Base-by-base conservation (phyloP, 768 basidiomycete species). In the Xanthoconium stramineum region DNA sequence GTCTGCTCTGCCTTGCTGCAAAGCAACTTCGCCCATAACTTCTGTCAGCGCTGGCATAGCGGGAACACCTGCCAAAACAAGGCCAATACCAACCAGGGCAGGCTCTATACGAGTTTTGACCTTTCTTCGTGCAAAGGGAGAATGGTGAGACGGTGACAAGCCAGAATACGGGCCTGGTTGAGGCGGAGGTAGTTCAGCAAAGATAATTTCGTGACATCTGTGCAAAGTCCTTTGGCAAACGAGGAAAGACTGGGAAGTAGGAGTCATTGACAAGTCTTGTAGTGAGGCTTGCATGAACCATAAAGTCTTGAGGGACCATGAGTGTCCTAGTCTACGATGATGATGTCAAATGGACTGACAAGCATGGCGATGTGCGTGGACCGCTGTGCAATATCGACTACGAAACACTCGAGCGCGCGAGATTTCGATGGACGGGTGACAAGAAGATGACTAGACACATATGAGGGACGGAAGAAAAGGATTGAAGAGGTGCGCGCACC, bases 251-350 rank as follows among this genome's bases (percentile, higher is more conserved):
- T 75, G 81, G 3, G 92, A 86, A 47, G 84, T 81, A 14, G 78
- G 44, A 72, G 64, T 42, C 11, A 62, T 56, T 46, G 57, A 81
- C 9, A 98, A 78, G 71, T 99, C 97, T 55, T 83, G 84, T 19
- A 99, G 78, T 29, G 90, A 85, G 15, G 96, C 92, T 82, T 98
- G 97, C 89, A 98, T 95, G 74, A 95, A 97, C 94, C 96, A 98
- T 44, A 99, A 75, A 0, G 97, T 98, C 94, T 95, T 68, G n/a
- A 9, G 28, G 24, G 47, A 29, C 24, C 29, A 47, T 62, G 35
- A 65, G 61, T 15, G 47, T 20, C 24, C 52, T 57, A 42, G 39
- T 52, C 52, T 58, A 60, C 32, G 19, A 43, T 57, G 36, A 61
- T 46, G 60, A 68, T n/a, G 50, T 55, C 56, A 58, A 50, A 63